Percentiles rank a stretch among this genome's conserved stretches.
Conservation (phyloP, 371 early-diverging fungal genomes). For the Lichtheimia ramosa region DNA sequence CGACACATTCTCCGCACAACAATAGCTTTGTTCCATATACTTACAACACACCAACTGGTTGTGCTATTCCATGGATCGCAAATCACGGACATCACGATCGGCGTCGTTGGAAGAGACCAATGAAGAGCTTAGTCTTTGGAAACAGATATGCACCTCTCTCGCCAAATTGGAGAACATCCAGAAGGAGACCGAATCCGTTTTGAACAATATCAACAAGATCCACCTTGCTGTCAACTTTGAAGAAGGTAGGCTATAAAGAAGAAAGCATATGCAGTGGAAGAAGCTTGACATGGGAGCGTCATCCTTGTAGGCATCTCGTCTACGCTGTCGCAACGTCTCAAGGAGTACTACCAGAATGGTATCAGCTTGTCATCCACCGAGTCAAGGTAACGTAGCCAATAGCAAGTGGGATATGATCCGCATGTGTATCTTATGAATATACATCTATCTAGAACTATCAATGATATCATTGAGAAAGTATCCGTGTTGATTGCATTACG, state of each 20-base stretch:
- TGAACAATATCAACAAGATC: conserved; percentile 43
- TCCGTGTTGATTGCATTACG: conserved; percentile 55
- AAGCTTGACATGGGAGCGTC: too few relatives aligned
- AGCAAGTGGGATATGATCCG: neutral
- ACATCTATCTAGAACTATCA: conserved; percentile 37
- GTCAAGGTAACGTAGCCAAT: conserved; percentile 29
- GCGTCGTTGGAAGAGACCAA: conserved; percentile 52
- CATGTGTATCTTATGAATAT: neutral
- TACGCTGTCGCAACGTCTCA: conserved; percentile 22
- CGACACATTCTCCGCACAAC: too few relatives aligned
- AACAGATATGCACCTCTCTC: conserved; percentile 58
- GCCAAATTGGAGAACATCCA: conserved; percentile 49
- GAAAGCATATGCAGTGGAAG: too few relatives aligned
- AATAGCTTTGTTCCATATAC: too few relatives aligned
- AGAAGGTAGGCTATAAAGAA: conserved; percentile 41
- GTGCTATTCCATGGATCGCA: conserved; percentile 40
- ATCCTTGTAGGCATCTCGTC: conserved; percentile 30
- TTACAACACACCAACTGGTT: too few relatives aligned
- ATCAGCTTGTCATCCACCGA: conserved; percentile 41
- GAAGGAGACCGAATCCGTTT: conserved; percentile 37
- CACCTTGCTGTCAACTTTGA: conserved; percentile 33
- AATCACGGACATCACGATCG: conserved; percentile 51
- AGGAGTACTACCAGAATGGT: conserved; percentile 39
- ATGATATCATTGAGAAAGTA: conserved; percentile 56
- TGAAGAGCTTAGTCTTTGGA: conserved; percentile 59